Conservation (phyloP, 1,284 basidiomycete genomes). For the Rhodotorula sp. region DNA sequence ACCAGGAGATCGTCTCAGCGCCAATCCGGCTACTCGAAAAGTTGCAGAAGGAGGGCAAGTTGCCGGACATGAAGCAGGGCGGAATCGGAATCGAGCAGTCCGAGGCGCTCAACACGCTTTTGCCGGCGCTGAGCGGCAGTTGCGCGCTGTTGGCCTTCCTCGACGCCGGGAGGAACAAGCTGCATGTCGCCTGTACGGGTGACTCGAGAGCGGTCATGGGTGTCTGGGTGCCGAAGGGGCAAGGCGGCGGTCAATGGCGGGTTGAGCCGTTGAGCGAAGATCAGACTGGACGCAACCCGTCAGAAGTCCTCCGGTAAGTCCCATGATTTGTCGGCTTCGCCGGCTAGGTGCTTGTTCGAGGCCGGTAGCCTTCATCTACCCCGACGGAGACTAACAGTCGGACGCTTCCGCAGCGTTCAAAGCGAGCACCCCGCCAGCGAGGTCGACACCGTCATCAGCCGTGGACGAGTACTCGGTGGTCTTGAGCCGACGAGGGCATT, state of each 20-base stretch:
- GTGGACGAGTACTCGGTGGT: slow-evolving; percentile 85
- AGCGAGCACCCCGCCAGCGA: slow-evolving; percentile 86
- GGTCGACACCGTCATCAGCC: slow-evolving; percentile 72
- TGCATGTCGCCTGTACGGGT: slow-evolving; percentile 89
- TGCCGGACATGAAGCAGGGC: slow-evolving; percentile 9
- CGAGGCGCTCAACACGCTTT: slow-evolving; percentile 57
- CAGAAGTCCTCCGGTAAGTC: slow-evolving; percentile 60
- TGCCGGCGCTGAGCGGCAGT: slow-evolving; percentile 76
- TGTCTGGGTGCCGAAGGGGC: slow-evolving; percentile 70
- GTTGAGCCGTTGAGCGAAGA: slow-evolving; percentile 91
- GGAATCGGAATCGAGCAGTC: slow-evolving; percentile 27
- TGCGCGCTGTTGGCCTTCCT: slow-evolving; percentile 83
- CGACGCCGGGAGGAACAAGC: slow-evolving; percentile 72
- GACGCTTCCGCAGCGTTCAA: slow-evolving; percentile 72
- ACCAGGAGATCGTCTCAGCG: slow-evolving; percentile 70
- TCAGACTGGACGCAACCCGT: slow-evolving; percentile 88
- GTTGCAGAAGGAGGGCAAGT: slow-evolving; percentile 36
- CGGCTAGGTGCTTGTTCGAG: too few relatives aligned
- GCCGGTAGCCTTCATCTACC: too few relatives aligned
- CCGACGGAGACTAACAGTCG: too few relatives aligned
- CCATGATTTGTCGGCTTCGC: too few relatives aligned
- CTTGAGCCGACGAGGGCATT: slow-evolving; percentile 77
- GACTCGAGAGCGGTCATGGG: slow-evolving; percentile 96
- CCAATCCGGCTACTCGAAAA: slow-evolving; percentile 69
- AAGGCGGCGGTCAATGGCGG: slow-evolving; percentile 64